Conservation (phyloP, 2,329 filamentous ascomycete species). For the Claviceps arundinis region DNA sequence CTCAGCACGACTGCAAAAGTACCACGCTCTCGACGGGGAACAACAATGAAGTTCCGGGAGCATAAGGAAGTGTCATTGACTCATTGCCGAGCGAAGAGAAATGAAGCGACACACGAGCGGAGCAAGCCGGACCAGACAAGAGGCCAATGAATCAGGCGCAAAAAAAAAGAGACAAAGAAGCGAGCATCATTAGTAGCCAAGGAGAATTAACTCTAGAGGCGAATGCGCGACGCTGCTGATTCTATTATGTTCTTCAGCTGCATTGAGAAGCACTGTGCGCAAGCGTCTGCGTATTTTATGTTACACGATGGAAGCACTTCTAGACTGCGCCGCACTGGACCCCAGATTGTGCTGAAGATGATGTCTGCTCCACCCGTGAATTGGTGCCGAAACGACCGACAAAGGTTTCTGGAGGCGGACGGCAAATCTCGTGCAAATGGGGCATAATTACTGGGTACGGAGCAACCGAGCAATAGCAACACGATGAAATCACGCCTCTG, state of each 20-base stretch:
- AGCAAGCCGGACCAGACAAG: constrained; percentile 1
- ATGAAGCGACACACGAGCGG: neutral
- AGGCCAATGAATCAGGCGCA: neutral
- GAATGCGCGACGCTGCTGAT: neutral
- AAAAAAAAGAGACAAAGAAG: neutral
- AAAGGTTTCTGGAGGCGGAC: neutral
- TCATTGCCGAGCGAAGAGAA: neutral
- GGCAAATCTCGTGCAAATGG: neutral
- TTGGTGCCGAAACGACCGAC: neutral
- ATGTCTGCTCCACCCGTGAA: neutral
- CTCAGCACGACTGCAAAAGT: neutral
- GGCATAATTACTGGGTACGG: neutral
- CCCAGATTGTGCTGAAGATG: neutral
- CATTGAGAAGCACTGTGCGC: neutral
- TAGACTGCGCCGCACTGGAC: neutral
- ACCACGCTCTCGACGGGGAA: neutral
- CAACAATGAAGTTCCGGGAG: neutral
- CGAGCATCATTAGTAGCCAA: neutral
- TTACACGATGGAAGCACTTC: neutral
- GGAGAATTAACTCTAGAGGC: neutral
- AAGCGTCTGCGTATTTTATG: neutral
- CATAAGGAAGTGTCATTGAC: neutral
- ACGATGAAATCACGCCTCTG: neutral
- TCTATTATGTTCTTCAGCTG: neutral
- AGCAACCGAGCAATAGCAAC: neutral